Base-by-base conservation (phyloP, 2,329 filamentous ascomycete genomes). In the Xylaria sp. region DNA sequence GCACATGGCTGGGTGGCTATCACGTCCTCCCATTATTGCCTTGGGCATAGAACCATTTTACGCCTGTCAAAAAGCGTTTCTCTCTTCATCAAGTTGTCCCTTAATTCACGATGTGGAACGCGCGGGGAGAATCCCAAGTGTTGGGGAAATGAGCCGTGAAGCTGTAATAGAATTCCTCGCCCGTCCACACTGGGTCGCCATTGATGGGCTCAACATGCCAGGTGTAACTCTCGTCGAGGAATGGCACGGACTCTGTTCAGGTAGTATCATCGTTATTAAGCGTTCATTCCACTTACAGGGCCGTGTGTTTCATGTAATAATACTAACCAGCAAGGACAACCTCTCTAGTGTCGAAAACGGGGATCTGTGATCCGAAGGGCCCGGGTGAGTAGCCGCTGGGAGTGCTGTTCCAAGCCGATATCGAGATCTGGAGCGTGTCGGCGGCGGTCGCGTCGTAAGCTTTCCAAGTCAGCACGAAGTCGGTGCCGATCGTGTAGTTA, bases 401-500 rank as follows among this genome's bases (percentile, higher is more conserved):
- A n/a, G 60, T 63, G 1, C 31, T 63, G 23, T 63, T 63, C 23
- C 25, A 55, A 34, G 34, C 60, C 20, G 48, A 31, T 3, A 63
- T 3, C 2, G 3, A 28, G 6, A 63, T 23, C 20, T 63, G 20
- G 41, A 63, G 55, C 6, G 60, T 63, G 48, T 63, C 60, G 50
- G 50, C 44, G 20, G 60, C 13, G 15, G 23, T 31, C 18, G 50
- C 34, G 23, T 63, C 34, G 28, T 25, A 63, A 23, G 60, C 10
- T 37, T 46, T 63, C 60, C 60, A 63, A 23, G 25, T 18, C 23
- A 63, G 13, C 12, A 34, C 50, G 50, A 63, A 63, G 60, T 63
- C 50, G 18, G 34, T 55, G 23, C 60, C 50, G 37, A 63, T 46
- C 25, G 34, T 63, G 23, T 46, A 63, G 37, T 46, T 46, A 3